phyloP scores from a whole-genome alignment of 2,329 filamentous ascomycete genomes.

The Pseudohalonectria lignicola region DNA sequence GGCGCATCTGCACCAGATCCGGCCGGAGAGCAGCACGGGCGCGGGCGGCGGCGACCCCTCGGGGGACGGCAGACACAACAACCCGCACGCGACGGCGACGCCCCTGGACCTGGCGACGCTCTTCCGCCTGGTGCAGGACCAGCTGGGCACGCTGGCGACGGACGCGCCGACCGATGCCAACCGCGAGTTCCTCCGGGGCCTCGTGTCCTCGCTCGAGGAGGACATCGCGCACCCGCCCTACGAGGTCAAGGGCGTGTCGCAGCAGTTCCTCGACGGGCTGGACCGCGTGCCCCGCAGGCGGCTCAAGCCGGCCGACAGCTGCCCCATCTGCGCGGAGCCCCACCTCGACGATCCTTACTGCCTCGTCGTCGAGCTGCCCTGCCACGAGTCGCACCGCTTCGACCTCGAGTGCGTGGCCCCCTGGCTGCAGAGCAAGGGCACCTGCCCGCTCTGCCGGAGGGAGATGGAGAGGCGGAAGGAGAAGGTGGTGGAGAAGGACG shows the following conservation, averaged over 20 bases:
- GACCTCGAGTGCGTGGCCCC: conserved; percentile 59
- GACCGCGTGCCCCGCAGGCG: conserved; percentile 44
- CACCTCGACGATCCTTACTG: conserved; percentile 52
- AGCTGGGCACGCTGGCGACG: conserved; percentile 37
- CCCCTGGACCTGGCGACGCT: conserved; percentile 46
- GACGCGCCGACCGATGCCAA: conserved; percentile 38
- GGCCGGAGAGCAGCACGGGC: conserved; percentile 17
- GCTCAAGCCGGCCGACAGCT: conserved; percentile 39
- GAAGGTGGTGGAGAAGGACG: conserved; percentile 27
- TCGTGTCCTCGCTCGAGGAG: conserved; percentile 34
- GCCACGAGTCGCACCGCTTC: conserved; percentile 45
- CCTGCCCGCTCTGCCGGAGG: conserved; percentile 51
- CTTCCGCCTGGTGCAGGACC: conserved; percentile 48
- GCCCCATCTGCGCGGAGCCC: conserved; percentile 51
- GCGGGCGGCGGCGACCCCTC: neutral
- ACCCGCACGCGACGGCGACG: conserved; percentile 47
- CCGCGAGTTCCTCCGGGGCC: conserved; percentile 34
- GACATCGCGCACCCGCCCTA: conserved; percentile 42
- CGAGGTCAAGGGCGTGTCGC: conserved; percentile 41
- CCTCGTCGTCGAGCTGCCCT: conserved; percentile 54
- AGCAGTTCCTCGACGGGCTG: conserved; percentile 47
- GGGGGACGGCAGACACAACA: conserved; percentile 21
- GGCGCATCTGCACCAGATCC: conserved; percentile 43
- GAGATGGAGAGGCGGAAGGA: conserved; percentile 46
- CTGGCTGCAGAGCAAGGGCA: conserved; percentile 54